These are phyloP conservation scores for Puccinia horiana DNA, from an alignment of 1,284 basidiomycete genomes.

Conservation along the genomic window DNA sequence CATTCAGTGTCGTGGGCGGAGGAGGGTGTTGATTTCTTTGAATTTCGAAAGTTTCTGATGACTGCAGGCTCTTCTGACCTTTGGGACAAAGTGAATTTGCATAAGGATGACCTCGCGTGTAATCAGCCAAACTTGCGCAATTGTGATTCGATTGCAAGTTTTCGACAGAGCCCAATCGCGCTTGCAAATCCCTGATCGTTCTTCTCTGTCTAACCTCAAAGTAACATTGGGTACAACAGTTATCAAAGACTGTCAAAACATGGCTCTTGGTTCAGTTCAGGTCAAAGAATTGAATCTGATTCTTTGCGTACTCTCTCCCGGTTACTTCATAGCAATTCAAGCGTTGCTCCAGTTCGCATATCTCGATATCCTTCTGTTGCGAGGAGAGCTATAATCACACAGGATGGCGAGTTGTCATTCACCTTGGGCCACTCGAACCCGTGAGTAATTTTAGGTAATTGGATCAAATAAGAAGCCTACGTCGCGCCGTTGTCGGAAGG, in stretches of 20 bases:
- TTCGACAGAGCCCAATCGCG: not conserved
- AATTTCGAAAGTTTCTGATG: not conserved
- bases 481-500: conserved; percentile 35
- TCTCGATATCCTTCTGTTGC: not conserved
- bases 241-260: not conserved
- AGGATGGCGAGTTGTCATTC: not conserved
- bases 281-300: not conserved
- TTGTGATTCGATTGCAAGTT: not conserved
- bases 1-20: not conserved
- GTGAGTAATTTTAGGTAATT: not conserved
- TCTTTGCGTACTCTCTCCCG: not conserved
- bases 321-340: not conserved
- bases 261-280: not conserved
- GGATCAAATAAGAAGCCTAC: not conserved
- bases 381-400: not conserved
- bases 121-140: not conserved
- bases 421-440: not conserved
- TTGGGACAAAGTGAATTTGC: not conserved
- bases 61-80: not conserved
- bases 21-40: not conserved
- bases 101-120: not conserved
- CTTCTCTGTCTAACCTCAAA: not conserved
- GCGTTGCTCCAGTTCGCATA: not conserved
- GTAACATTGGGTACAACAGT: not conserved
- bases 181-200: not conserved